These are phyloP conservation scores for Massospora cicadina DNA, from an alignment of 371 early-diverging fungal species.

Conservation along the genomic window DNA sequence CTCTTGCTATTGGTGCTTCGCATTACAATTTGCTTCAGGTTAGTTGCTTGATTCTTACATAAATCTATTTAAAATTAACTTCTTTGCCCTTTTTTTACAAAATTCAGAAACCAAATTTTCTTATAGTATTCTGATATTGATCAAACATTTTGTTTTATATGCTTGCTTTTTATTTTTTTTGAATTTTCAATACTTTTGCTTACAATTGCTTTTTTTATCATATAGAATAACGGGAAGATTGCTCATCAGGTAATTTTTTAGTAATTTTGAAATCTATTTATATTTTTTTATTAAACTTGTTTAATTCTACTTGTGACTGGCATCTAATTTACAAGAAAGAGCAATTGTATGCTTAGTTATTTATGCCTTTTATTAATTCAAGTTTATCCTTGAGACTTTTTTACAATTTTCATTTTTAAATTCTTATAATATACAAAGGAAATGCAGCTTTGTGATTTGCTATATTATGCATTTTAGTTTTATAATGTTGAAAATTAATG, in stretches of 20 bases:
- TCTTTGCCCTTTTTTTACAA: background rate
- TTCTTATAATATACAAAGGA: too few species aligned
- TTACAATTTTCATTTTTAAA: background rate
- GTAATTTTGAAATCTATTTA: background rate
- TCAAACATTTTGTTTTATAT: too few species aligned
- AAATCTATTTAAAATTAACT: slow-evolving; percentile 13
- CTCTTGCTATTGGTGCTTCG: slow-evolving; percentile 37
- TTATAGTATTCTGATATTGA: too few species aligned
- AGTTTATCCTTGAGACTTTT: background rate
- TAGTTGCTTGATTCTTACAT: slow-evolving; percentile 11
- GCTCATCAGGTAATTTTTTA: slow-evolving; percentile 36
- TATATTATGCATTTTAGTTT: too few species aligned
- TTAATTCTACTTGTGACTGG: background rate
- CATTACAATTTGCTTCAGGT: slow-evolving; percentile 86
- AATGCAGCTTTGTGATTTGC: too few species aligned
- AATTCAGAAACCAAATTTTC: too few species aligned
- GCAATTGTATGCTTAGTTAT: background rate
- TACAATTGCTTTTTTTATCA: background rate
- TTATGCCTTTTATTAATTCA: background rate
- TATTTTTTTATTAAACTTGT: background rate
- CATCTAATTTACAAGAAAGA: background rate
- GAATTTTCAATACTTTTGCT: background rate
- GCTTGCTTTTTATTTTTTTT: background rate
- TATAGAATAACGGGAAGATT: slow-evolving; percentile 59
- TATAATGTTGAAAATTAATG: too few species aligned